Evolutionary conservation across 345 rosid species (phyloP).

Genomic region (Camelina laxa): DNA sequence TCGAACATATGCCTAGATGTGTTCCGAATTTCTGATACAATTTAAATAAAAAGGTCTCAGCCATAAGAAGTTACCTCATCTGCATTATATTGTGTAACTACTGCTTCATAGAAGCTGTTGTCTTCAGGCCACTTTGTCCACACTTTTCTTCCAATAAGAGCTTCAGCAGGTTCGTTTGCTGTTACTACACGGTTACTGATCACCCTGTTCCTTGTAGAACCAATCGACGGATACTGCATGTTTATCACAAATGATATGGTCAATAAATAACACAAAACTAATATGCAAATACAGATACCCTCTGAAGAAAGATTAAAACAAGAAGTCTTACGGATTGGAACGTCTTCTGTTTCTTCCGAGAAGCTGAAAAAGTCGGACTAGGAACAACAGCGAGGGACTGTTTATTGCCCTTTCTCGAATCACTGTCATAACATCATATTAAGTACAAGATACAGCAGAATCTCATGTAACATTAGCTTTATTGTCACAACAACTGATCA

Average conservation of each 20-base stretch:
- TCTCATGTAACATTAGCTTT: background rate
- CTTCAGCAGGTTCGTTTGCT: conserved; percentile 60
- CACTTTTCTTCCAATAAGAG: conserved; percentile 75
- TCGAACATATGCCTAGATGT: conserved; percentile 4
- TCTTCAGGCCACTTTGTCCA: conserved; percentile 98
- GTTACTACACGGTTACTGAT: conserved; percentile 52
- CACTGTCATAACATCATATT: conserved; percentile 51
- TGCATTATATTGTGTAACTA: conserved; percentile 72
- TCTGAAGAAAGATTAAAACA: background rate
- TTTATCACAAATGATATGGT: conserved; percentile 46
- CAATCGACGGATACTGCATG: conserved; percentile 61
- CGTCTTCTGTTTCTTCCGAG: conserved; percentile 89
- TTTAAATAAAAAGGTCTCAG: background rate
- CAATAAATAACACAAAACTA: conserved; percentile 45
- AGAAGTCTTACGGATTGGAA: conserved; percentile 58
- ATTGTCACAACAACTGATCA: background rate
- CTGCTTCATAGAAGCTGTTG: conserved; percentile 87
- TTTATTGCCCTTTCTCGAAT: conserved; percentile 70
- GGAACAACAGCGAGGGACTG: conserved; percentile 65
- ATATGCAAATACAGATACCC: background rate
- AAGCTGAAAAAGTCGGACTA: conserved; percentile 72
- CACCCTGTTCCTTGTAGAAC: conserved; percentile 57
- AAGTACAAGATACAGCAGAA: background rate
- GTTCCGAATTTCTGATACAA: background rate
- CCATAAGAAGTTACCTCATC: conserved; percentile 55